Conservation (phyloP, 352 stramenopile genomes). For the Globisporangium paroecandrum region DNA sequence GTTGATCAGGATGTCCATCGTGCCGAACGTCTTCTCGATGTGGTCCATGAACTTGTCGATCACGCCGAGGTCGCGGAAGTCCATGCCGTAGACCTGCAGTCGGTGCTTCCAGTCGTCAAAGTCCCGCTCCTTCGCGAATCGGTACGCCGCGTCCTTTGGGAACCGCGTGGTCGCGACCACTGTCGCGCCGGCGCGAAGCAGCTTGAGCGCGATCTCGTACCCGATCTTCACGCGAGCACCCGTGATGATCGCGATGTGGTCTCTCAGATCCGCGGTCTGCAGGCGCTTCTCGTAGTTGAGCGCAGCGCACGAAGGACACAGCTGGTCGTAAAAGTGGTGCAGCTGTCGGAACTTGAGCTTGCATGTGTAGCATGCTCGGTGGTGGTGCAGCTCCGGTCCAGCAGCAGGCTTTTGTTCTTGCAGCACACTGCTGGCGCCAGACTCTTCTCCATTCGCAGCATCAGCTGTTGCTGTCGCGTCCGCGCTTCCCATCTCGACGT, state of each 20-base stretch:
- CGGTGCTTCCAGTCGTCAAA: slow-evolving; percentile 73
- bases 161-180: slow-evolving; percentile 94
- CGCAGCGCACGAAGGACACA: slow-evolving; percentile 91
- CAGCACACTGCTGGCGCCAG: not conserved
- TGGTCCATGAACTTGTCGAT: slow-evolving; percentile 93
- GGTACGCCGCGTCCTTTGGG: slow-evolving; percentile 86
- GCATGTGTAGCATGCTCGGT: slow-evolving; percentile 93
- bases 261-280: slow-evolving; percentile 78
- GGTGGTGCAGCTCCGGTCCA: slow-evolving; percentile 63
- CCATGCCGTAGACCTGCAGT: slow-evolving; percentile 92
- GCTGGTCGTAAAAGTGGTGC: slow-evolving; percentile 93
- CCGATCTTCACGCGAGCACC: slow-evolving; percentile 95
- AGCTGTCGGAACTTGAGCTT: slow-evolving; percentile 91
- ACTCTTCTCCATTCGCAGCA: not conserved
- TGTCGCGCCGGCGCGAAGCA: slow-evolving; percentile 80
- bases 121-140: slow-evolving; percentile 86
- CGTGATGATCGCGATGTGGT: slow-evolving; percentile 88
- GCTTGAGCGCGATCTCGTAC: slow-evolving; percentile 91
- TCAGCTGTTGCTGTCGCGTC: not conserved
- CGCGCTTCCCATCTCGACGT: slow-evolving; percentile 1
- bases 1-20: slow-evolving; percentile 94
- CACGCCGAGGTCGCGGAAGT: slow-evolving; percentile 92
- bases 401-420: not conserved
- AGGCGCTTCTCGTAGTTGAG: slow-evolving; percentile 94
- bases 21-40: slow-evolving; percentile 56